Conservation (phyloP, 2,329 filamentous ascomycete species). For the Nakataea oryzae region DNA sequence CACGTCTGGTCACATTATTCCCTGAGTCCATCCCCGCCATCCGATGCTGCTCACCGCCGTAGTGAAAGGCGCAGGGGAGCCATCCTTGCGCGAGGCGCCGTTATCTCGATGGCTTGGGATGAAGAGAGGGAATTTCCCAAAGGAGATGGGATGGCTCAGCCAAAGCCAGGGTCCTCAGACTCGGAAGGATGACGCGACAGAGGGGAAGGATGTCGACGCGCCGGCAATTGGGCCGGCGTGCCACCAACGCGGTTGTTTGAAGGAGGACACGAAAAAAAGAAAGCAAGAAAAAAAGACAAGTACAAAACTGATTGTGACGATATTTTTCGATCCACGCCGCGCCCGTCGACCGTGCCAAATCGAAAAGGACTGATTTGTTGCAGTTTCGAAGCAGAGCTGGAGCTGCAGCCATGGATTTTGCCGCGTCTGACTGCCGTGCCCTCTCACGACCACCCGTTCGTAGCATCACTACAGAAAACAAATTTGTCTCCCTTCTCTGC, state of each 20-base stretch:
- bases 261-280: not conserved
- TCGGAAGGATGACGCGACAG: not conserved
- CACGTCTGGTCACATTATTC: too few species aligned
- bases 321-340: too few species aligned
- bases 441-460: too few species aligned
- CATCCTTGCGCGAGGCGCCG: not conserved
- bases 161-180: not conserved
- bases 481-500: not conserved
- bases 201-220: not conserved
- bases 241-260: not conserved
- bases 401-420: too few species aligned
- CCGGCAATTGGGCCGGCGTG: not conserved
- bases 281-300: not conserved
- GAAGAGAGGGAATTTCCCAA: not conserved
- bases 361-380: too few species aligned
- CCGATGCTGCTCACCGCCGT: not conserved
- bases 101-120: not conserved
- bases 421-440: too few species aligned
- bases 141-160: not conserved
- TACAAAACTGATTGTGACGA: too few species aligned
- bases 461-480: too few species aligned
- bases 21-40: not conserved
- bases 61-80: not conserved
- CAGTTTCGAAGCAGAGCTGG: too few species aligned
- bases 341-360: too few species aligned